Conservation (phyloP, 2,329 filamentous ascomycete species). For the Hymenoscyphus fructigenus region DNA sequence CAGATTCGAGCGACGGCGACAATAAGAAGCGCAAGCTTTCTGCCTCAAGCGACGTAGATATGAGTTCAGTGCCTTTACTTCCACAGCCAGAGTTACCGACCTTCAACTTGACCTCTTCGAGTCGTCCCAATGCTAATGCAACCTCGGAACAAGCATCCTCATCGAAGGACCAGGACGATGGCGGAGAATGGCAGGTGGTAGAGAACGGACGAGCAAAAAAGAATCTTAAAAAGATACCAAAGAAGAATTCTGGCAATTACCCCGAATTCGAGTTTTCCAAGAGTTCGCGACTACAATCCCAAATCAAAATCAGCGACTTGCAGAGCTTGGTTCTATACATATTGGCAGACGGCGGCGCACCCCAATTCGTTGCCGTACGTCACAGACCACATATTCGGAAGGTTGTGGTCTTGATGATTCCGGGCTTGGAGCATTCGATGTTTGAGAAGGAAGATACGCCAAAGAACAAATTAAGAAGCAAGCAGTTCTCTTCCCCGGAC, state of each 20-base stretch:
- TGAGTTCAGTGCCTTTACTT: constrained; percentile 27
- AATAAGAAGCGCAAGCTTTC: constrained; percentile 33
- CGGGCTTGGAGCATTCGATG: constrained; percentile 87
- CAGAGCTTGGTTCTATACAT: constrained; percentile 66
- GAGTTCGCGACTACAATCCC: constrained; percentile 56
- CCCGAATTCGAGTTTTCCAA: constrained; percentile 57
- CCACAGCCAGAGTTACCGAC: constrained; percentile 34
- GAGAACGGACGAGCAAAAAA: constrained; percentile 49
- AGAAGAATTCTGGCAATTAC: constrained; percentile 55
- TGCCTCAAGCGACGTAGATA: constrained; percentile 25
- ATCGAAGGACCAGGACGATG: constrained; percentile 2
- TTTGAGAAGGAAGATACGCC: constrained; percentile 56
- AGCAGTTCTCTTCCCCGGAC: constrained; percentile 47
- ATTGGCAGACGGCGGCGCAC: constrained; percentile 62
- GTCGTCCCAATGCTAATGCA: constrained; percentile 21
- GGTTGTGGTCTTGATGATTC: constrained; percentile 87
- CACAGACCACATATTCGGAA: constrained; percentile 68
- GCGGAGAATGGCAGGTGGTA: constrained; percentile 54
- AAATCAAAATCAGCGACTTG: constrained; percentile 61
- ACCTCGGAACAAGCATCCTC: constrained; percentile 17
- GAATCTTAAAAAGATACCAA: constrained; percentile 61
- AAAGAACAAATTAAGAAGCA: constrained; percentile 10
- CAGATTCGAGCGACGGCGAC: constrained; percentile 37
- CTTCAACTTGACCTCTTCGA: constrained; percentile 36
- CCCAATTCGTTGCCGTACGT: constrained; percentile 63